phyloP scores from a whole-genome alignment of 345 rosid genomes.

The Heritiera fomes region DNA sequence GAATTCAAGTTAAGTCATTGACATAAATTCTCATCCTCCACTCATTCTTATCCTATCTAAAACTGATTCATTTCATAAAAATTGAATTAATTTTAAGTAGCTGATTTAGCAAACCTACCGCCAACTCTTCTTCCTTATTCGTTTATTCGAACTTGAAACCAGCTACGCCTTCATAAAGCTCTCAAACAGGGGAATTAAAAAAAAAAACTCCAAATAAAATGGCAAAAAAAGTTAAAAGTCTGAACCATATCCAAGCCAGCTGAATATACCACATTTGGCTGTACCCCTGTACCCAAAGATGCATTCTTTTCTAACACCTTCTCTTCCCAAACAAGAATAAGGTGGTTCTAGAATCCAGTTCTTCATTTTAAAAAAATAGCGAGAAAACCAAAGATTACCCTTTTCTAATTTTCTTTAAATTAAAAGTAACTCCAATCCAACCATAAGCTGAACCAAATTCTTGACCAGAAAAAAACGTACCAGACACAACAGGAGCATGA shows the following conservation, averaged over 20 bases:
- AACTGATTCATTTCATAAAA: too few species aligned
- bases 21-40: too few species aligned
- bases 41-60: too few species aligned
- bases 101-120: too few species aligned
- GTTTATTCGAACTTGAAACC: too few species aligned
- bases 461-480: conserved; percentile 22
- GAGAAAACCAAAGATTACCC: background rate
- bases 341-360: background rate
- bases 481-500: conserved; percentile 33
- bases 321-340: background rate
- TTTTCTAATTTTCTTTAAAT: background rate
- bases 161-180: too few species aligned
- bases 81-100: too few species aligned
- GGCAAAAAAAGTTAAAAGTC: background rate
- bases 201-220: background rate
- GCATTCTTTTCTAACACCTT: background rate
- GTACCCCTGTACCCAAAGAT: background rate
- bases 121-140: too few species aligned
- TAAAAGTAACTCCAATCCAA: background rate
- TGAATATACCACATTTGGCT: background rate
- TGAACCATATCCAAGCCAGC: conserved; percentile 11
- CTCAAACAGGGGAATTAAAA: too few species aligned
- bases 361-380: background rate
- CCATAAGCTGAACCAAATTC: background rate
- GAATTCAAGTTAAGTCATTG: too few species aligned